Conservation (phyloP, 345 rosid species). For the Citrus hindsii region DNA sequence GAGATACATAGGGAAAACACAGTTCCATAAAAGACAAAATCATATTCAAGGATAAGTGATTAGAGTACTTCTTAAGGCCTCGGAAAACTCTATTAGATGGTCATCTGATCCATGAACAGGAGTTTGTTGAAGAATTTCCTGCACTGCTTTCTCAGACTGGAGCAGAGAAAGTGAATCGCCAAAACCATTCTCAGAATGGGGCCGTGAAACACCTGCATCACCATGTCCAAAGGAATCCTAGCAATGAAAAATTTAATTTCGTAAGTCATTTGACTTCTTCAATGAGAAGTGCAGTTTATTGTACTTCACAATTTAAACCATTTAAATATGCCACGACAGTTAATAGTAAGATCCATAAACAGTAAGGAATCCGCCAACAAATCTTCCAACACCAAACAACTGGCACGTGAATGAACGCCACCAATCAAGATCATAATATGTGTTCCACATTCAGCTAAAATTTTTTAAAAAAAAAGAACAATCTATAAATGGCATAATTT, state of each 20-base stretch:
- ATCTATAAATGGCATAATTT: not conserved
- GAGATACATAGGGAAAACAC: not conserved
- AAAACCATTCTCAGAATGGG: constrained; percentile 49
- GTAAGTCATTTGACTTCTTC: not conserved
- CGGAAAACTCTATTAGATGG: constrained; percentile 92
- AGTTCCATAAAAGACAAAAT: constrained; percentile 11
- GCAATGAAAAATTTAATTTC: not conserved
- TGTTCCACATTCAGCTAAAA: not conserved
- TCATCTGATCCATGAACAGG: constrained; percentile 75
- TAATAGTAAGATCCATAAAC: not conserved
- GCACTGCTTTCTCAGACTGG: constrained; percentile 87
- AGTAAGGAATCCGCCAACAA: not conserved
- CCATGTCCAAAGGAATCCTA: constrained; percentile 53
- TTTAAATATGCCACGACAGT: not conserved
- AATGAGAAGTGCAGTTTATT: not conserved
- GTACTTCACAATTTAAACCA: not conserved
- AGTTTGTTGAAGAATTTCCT: constrained; percentile 78
- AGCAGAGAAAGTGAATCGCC: constrained; percentile 40
- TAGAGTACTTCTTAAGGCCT: constrained; percentile 87
- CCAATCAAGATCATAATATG: not conserved
- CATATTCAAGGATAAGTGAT: not conserved
- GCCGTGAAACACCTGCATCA: constrained; percentile 37
- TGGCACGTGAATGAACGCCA: not conserved
- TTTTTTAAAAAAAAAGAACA: not conserved
- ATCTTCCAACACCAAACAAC: not conserved